Evolutionary conservation across 1,139 yeast species (phyloP).

Genomic region (Trichomonascaceae sp.): DNA sequence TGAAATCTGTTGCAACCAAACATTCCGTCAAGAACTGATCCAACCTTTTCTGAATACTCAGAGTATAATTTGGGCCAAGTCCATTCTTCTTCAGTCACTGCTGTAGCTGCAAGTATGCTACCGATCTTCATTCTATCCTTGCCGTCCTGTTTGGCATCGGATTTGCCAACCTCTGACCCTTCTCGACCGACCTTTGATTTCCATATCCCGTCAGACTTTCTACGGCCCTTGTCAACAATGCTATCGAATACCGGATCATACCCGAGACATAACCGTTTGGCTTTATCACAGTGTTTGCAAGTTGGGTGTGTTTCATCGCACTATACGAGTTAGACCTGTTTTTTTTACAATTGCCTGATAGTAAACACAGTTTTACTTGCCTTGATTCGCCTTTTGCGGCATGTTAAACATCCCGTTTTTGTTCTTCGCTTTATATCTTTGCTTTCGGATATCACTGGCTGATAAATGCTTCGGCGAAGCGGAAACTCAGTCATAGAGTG

Average conservation of each 20-base stretch:
- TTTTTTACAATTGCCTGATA: no score
- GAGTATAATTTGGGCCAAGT: slow-evolving; percentile 24
- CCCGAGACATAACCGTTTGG: slow-evolving; percentile 64
- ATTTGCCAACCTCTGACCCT: slow-evolving; percentile 1
- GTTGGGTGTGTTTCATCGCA: slow-evolving; percentile 74
- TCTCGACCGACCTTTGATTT: slow-evolving; percentile 1
- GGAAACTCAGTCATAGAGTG: slow-evolving; percentile 8
- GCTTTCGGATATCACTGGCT: slow-evolving; percentile 18
- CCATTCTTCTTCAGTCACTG: slow-evolving; percentile 18
- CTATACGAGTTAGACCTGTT: slow-evolving; percentile 12
- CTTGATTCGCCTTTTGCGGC: slow-evolving; percentile 59
- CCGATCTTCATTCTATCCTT: slow-evolving; percentile 23
- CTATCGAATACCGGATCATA: slow-evolving; percentile 40
- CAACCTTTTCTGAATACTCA: slow-evolving; percentile 21
- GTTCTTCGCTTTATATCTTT: slow-evolving; percentile 42
- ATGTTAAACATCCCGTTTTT: slow-evolving; percentile 70
- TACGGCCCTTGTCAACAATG: slow-evolving; percentile 19
- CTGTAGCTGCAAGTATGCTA: slow-evolving; percentile 28
- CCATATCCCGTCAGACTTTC: background rate
- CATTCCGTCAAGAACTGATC: slow-evolving; percentile 24
- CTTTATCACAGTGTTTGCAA: slow-evolving; percentile 67
- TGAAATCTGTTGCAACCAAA: slow-evolving; percentile 17
- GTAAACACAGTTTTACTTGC: slow-evolving; percentile 5
- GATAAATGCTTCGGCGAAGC: slow-evolving; percentile 6
- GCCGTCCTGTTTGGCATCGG: slow-evolving; percentile 7